A percentile compares a stretch with the other conserved stretches of the same genome.
Evolutionary conservation across 1,284 basidiomycete genomes (phyloP).

Genomic region (Puccinia coronata): DNA sequence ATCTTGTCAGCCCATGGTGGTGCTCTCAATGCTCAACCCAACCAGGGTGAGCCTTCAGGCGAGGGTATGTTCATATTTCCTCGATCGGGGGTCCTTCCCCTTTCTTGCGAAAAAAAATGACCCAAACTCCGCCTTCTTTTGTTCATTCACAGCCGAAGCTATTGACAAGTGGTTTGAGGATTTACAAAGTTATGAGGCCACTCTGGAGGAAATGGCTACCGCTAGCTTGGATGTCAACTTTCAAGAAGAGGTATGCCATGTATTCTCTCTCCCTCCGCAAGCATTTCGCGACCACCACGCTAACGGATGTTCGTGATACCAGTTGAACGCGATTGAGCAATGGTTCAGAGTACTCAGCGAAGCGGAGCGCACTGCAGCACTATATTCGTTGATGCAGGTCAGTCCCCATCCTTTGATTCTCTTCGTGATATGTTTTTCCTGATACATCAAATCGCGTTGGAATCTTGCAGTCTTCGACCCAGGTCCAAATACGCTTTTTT

Average conservation of each 20-base stretch:
- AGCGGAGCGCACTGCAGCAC: constrained; percentile 97
- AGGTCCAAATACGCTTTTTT: constrained; percentile 98
- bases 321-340: constrained; percentile 94
- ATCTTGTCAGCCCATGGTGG: too few relatives aligned
- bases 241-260: constrained; percentile 73
- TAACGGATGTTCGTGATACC: background rate
- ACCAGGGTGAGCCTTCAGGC: constrained; percentile 26
- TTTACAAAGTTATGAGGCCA: constrained; percentile 95
- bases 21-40: constrained; percentile 19
- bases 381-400: constrained; percentile 92
- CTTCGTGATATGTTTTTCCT: background rate
- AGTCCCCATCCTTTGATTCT: background rate
- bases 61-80: too few relatives aligned
- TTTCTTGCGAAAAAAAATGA: too few relatives aligned
- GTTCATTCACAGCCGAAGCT: constrained; percentile 71
- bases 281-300: background rate
- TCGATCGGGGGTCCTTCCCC: too few relatives aligned
- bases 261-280: background rate
- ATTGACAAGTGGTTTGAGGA: constrained; percentile 99
- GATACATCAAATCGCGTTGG: background rate
- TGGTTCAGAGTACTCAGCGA: constrained; percentile 99
- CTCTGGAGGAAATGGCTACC: constrained; percentile 98
- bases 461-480: constrained; percentile 74
- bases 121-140: background rate
- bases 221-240: constrained; percentile 98